phyloP scores from a whole-genome alignment of 2,329 filamentous ascomycete species.

The Pseudogymnoascus sp. region DNA sequence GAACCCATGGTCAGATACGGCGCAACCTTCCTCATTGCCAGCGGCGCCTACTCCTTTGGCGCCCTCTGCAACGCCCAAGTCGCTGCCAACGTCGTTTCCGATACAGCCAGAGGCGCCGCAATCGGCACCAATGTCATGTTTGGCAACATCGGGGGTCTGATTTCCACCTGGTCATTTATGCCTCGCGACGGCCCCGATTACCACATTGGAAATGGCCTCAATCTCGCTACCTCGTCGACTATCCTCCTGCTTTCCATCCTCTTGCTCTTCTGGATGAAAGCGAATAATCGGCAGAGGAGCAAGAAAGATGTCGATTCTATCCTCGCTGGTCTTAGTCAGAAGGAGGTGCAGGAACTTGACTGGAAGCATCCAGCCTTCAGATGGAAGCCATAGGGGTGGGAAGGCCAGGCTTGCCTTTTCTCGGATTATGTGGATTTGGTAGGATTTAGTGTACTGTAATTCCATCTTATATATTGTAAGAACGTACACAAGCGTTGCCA shows the following conservation, averaged over 20 bases:
- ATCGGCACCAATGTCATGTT: constrained; percentile 64
- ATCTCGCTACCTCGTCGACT: constrained; percentile 51
- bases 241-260: constrained; percentile 43
- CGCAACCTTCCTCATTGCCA: constrained; percentile 60
- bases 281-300: constrained; percentile 52
- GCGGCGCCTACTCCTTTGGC: constrained; percentile 54
- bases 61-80: constrained; percentile 59
- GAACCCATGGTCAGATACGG: constrained; percentile 51
- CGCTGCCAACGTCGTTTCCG: constrained; percentile 62
- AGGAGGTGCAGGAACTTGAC: constrained; percentile 51
- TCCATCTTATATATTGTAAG: neutral
- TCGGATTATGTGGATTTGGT: neutral
- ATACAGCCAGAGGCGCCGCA: constrained; percentile 58
- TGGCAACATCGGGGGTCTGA: constrained; percentile 62
- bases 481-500: neutral
- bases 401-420: neutral
- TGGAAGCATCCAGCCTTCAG: constrained; percentile 59
- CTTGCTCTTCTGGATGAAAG: constrained; percentile 51
- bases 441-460: neutral
- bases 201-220: constrained; percentile 63
- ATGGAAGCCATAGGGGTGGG: constrained; percentile 40
- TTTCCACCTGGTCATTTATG: constrained; percentile 58
- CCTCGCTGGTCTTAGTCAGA: constrained; percentile 42
- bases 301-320: constrained; percentile 45
- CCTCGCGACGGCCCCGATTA: constrained; percentile 56